Evolutionary conservation across 805 yeast species (phyloP).

Genomic region (Wickerhamomyces bovis): DNA sequence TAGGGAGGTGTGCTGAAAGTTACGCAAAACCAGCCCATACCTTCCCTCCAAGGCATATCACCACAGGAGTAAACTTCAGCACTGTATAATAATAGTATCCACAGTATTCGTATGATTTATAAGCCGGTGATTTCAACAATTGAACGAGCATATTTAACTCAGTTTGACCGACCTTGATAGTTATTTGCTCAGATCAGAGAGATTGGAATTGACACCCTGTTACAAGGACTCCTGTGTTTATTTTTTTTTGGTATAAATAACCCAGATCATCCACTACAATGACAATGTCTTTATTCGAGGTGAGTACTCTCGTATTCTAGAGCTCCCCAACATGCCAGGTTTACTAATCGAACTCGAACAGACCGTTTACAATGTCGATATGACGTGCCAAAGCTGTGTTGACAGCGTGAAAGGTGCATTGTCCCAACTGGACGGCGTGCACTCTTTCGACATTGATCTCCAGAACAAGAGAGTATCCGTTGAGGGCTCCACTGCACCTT

Average conservation of each 20-base stretch:
- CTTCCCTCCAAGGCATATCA: background rate
- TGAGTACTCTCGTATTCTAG: background rate
- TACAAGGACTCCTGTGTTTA: too few species aligned
- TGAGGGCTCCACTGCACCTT: constrained; percentile 69
- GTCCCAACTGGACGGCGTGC: constrained; percentile 42
- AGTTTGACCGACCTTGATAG: background rate
- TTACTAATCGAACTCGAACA: constrained; percentile 1
- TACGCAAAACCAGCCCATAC: background rate
- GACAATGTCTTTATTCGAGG: background rate
- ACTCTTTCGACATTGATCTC: constrained; percentile 50
- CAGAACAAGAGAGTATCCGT: constrained; percentile 57
- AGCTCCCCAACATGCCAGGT: background rate
- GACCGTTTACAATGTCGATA: constrained; percentile 78
- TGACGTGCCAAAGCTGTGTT: constrained; percentile 59
- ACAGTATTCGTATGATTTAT: background rate
- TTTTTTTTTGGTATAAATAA: too few species aligned
- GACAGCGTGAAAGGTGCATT: constrained; percentile 36
- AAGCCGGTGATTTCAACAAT: background rate
- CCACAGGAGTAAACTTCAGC: background rate
- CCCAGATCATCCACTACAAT: too few species aligned
- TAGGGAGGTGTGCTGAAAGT: background rate
- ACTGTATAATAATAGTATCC: background rate
- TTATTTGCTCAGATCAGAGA: constrained; percentile 20
- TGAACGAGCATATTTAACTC: background rate
- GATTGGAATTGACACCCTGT: constrained; percentile 28